A percentile compares a stretch with the other conserved stretches of the same genome.
Evolutionary conservation across 2,329 filamentous ascomycete genomes (phyloP).

Genomic region (Stagonosporopsis rhizophila): DNA sequence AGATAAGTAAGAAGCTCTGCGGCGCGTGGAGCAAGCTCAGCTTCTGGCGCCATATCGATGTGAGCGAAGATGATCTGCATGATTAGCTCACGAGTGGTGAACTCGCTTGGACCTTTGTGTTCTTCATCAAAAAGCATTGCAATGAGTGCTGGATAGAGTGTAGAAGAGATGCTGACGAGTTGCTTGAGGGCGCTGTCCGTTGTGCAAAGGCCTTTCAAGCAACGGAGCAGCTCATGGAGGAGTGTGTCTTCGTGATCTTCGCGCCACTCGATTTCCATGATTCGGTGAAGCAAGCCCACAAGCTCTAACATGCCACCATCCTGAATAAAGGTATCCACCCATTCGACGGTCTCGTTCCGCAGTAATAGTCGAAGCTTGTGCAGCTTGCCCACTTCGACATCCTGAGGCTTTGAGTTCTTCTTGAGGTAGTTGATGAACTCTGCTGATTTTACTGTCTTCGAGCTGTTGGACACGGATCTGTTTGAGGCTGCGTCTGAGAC

Average conservation of each 20-base stretch:
- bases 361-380: constrained; percentile 91
- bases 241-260: constrained; percentile 96
- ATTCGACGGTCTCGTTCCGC: constrained; percentile 92
- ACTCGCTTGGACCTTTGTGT: constrained; percentile 96
- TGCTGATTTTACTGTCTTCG: constrained; percentile 74
- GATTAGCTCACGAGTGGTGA: constrained; percentile 89
- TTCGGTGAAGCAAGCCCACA: constrained; percentile 83
- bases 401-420: constrained; percentile 80
- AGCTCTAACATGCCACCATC: constrained; percentile 94
- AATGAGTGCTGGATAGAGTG: constrained; percentile 84
- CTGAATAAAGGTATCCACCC: constrained; percentile 91
- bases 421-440: constrained; percentile 88
- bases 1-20: constrained; percentile 79
- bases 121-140: constrained; percentile 96
- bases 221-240: constrained; percentile 89
- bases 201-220: constrained; percentile 92
- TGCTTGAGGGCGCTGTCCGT: constrained; percentile 85
- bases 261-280: constrained; percentile 95
- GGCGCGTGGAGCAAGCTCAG: constrained; percentile 72
- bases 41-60: constrained; percentile 66
- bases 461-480: constrained; percentile 70
- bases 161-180: constrained; percentile 77
- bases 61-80: constrained; percentile 89
- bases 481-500: constrained; percentile 61
- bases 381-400: constrained; percentile 90